phyloP scores from a whole-genome alignment of 1,284 basidiomycete species.

The Porodaedalea pini region DNA sequence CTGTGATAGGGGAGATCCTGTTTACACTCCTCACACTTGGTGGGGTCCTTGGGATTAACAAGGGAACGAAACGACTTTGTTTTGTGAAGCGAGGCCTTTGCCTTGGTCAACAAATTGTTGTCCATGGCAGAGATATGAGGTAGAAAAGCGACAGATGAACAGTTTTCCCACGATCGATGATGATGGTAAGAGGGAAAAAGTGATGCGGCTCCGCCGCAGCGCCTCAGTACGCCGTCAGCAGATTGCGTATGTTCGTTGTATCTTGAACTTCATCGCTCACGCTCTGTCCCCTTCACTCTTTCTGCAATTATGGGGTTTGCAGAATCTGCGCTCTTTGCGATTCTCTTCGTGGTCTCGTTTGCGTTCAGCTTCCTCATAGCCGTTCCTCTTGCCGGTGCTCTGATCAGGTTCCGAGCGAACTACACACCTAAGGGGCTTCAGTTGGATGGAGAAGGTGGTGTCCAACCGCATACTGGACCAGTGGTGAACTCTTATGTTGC shows the following conservation, averaged over 20 bases:
- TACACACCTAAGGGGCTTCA: conserved; percentile 82
- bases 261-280: background rate
- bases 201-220: background rate
- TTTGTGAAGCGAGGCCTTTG: too few relatives aligned
- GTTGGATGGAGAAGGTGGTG: conserved; percentile 72
- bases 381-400: conserved; percentile 63
- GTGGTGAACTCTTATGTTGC: conserved; percentile 59
- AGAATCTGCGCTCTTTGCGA: background rate
- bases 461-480: conserved; percentile 72
- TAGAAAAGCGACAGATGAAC: too few relatives aligned
- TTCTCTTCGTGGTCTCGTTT: conserved; percentile 47
- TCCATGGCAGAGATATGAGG: too few relatives aligned
- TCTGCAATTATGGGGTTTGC: background rate
- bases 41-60: too few relatives aligned
- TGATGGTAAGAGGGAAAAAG: too few relatives aligned
- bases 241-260: background rate
- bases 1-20: too few relatives aligned
- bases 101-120: too few relatives aligned
- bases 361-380: conserved; percentile 43
- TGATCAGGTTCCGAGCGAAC: conserved; percentile 74
- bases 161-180: too few relatives aligned
- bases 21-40: too few relatives aligned
- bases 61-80: too few relatives aligned
- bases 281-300: background rate
- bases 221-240: background rate